A percentile compares a stretch with the other conserved stretches of the same genome.
Evolutionary conservation across 169 alveolate genomes (phyloP).

Genomic region (Eimeria falciformis): DNA sequence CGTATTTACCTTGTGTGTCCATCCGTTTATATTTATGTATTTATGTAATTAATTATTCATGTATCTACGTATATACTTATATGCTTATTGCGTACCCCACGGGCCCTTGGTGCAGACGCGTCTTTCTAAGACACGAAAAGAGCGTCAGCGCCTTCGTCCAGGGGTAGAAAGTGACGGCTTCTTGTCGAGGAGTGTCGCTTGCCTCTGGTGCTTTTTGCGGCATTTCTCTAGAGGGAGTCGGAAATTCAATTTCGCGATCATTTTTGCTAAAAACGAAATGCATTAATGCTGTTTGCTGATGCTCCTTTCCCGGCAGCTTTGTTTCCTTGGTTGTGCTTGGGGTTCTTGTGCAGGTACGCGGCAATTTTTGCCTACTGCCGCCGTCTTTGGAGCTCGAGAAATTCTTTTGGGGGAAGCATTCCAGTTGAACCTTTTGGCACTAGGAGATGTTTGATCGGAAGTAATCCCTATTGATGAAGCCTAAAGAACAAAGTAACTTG

Average conservation of each 20-base stretch:
- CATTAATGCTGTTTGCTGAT: not conserved
- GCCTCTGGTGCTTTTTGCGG: not conserved
- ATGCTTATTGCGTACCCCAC: not conserved
- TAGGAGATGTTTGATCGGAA: too few species aligned
- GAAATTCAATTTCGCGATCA: not conserved
- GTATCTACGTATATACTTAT: not conserved
- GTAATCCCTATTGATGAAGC: too few species aligned
- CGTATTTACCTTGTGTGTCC: not conserved
- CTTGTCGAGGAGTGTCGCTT: constrained; percentile 56
- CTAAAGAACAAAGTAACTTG: too few species aligned
- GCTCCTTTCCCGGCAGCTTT: not conserved
- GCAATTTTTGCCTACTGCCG: not conserved
- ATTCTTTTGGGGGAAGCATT: not conserved
- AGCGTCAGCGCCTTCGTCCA: not conserved
- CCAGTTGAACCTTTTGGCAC: not conserved
- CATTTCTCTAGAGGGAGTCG: constrained; percentile 72
- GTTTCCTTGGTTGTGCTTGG: not conserved
- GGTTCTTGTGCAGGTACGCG: not conserved
- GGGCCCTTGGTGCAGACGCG: not conserved
- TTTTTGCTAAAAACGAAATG: too few species aligned
- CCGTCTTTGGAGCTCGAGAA: not conserved
- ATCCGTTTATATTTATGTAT: not conserved
- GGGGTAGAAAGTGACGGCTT: constrained; percentile 37
- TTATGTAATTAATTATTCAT: not conserved
- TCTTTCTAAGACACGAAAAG: not conserved